Evolutionary conservation across 108 stramenopile genomes (phyloP).

Genomic region (Cyclotella atomus): DNA sequence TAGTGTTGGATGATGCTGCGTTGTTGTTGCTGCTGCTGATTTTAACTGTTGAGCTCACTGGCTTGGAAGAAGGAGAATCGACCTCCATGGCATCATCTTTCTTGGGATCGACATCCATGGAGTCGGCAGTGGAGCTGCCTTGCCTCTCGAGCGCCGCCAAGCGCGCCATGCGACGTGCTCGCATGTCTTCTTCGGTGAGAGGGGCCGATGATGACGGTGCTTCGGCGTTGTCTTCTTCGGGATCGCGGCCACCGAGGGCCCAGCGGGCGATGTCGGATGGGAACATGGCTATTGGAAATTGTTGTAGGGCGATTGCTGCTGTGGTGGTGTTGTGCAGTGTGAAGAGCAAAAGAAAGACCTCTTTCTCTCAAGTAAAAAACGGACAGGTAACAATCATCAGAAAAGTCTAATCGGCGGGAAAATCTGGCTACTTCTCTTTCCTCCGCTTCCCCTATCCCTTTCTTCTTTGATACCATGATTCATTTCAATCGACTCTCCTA

Average conservation of each 20-base stretch:
- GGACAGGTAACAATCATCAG: too few species aligned
- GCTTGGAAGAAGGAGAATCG: conserved; percentile 5
- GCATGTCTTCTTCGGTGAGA: conserved; percentile 75
- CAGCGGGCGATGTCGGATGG: conserved; percentile 74
- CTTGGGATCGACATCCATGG: neutral
- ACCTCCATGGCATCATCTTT: conserved; percentile 53
- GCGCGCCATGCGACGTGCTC: conserved; percentile 79
- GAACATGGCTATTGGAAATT: conserved; percentile 27
- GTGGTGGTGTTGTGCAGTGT: too few species aligned
- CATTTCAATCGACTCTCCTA: too few species aligned
- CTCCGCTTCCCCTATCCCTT: too few species aligned
- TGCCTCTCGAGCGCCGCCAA: conserved; percentile 56
- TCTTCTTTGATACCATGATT: too few species aligned
- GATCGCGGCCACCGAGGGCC: conserved; percentile 73
- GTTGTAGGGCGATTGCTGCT: neutral
- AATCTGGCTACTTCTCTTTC: too few species aligned
- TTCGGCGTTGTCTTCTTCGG: conserved; percentile 9
- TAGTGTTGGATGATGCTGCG: conserved; percentile 12
- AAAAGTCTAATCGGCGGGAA: too few species aligned
- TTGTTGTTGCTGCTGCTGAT: conserved; percentile 10
- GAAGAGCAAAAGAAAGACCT: neutral
- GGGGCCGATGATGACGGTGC: conserved; percentile 22
- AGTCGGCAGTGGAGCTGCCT: neutral
- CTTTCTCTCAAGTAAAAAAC: neutral
- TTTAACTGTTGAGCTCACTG: conserved; percentile 3